Base-by-base conservation (phyloP, 1,284 basidiomycete genomes). In the Garcileccinum viscosum region DNA sequence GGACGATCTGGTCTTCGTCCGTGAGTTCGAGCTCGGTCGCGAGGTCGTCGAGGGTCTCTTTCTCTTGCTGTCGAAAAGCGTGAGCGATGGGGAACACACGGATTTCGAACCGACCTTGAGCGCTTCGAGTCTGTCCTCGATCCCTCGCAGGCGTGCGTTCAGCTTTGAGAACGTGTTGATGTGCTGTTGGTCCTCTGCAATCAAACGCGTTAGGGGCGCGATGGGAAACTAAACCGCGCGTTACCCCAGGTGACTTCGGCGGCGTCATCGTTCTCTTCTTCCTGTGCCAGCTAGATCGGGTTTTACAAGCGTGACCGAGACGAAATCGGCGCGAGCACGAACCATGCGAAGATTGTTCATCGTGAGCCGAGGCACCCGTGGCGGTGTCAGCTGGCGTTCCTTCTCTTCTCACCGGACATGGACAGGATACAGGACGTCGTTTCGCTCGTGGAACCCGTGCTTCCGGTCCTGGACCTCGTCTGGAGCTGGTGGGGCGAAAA, bases 131-230 rank as follows among this genome's bases (percentile, higher is more conserved):
- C 90, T 89, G 68, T 93, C 94, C 73, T 93, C 89, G 50, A 96
- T 85, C 60, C 88, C 87, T 14, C 89, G 87, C 67, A 94, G 80
- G 53, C 95, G 89, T 7, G 90, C 91, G 80, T 98, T 98, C 61
- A 97, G 86, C 77, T 96, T 96, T 0, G 95, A 97, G 80, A 99
- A 99, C 0, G 89, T 87, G 82, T 95, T 98, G 84, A 99, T 99
- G 24, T 88, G 87, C 75, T 96, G 90, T 81, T 99, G 97, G 81
- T 99, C 97, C 87, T 96, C 94, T 95, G 44, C 44, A 24, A 22
- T 53, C 11, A 27, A 27, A 24, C 17, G 42, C 22, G n/a, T 42
- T 17, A 42, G 19, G 40, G 22, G 40, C 42, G 42, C 22, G 42
- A 44, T 44, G 42, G 42, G n/a, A n/a, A 44, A 19, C 40, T 17